Base-by-base conservation (phyloP, 495 filamentous ascomycete species). In the Annulohypoxylon stygium region DNA sequence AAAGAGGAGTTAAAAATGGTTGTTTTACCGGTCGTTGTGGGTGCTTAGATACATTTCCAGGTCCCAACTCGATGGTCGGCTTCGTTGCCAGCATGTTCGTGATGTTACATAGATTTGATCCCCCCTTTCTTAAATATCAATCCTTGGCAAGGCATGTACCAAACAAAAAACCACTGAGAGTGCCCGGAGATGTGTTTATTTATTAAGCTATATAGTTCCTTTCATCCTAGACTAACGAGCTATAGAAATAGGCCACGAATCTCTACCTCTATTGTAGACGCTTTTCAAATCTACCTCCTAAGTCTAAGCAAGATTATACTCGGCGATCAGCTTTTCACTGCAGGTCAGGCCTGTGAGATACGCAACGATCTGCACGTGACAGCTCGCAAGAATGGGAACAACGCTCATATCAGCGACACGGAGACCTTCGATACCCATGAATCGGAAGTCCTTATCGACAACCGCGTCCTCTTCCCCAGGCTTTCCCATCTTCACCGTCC, bases 361-460 rank as follows among this genome's bases (percentile, higher is more conserved):
- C 7, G 81, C 80, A 11, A 75, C 76, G n/a, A 67, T 54, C 64
- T 83, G 81, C 4, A 78, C 73, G 60, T 82, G 81, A 18, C 71
- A 71, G 67, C 72, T 83, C 8, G 63, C 57, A 65, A 90, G 63
- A n/a, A 91, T 74, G 4, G 90, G 90, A 23, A 90, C 81, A 51
- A 90, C 86, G 71, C 89, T 91, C 80, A 89, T 87, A 81, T 93
- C 91, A 2, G 85, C 88, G 4, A 92, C 83, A 9, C 91, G 84
- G 68, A 93, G 76, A 0, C 80, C 79, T 48, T 88, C 79, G 18
- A 90, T 73, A 0, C 90, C 91, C 5, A 82, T 74, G 0, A 92
- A 83, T 33, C 82, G 81, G 65, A 91, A 89, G 3, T 81, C 70
- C 0, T 41, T 81, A 69, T 92, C 89, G 26, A 92, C 88, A 6